A percentile compares a stretch with the other conserved stretches of the same genome.
phyloP scores from a whole-genome alignment of 169 alveolate genomes.

The Plasmodium relictum region DNA sequence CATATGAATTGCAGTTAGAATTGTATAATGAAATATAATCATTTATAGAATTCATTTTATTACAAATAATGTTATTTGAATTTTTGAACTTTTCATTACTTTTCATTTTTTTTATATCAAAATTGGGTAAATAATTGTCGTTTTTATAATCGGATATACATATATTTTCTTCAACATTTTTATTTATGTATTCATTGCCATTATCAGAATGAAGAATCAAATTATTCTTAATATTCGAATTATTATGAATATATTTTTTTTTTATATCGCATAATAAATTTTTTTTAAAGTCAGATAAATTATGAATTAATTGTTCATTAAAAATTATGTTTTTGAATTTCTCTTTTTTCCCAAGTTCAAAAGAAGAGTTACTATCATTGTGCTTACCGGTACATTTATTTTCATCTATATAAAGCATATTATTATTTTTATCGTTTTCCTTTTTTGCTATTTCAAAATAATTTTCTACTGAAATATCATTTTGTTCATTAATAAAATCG shows the following conservation, averaged over 20 bases:
- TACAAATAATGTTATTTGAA: slow-evolving; percentile 3
- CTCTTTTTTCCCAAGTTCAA: not conserved
- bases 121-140: not conserved
- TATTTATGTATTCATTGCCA: not conserved
- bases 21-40: not conserved
- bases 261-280: no score
- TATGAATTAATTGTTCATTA: no score
- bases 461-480: not conserved
- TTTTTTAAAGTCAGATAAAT: no score
- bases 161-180: not conserved
- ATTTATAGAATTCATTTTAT: not conserved
- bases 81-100: slow-evolving; percentile 15
- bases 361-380: not conserved
- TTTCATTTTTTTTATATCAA: not conserved
- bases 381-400: not conserved
- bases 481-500: not conserved
- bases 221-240: no score
- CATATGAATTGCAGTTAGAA: not conserved
- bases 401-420: not conserved
- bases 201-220: not conserved
- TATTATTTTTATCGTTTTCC: not conserved
- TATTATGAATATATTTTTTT: no score
- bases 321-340: not conserved
- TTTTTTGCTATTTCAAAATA: not conserved
- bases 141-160: not conserved